phyloP scores from a whole-genome alignment of 176 grass and related monocot genomes.

The Lolium perenne region DNA sequence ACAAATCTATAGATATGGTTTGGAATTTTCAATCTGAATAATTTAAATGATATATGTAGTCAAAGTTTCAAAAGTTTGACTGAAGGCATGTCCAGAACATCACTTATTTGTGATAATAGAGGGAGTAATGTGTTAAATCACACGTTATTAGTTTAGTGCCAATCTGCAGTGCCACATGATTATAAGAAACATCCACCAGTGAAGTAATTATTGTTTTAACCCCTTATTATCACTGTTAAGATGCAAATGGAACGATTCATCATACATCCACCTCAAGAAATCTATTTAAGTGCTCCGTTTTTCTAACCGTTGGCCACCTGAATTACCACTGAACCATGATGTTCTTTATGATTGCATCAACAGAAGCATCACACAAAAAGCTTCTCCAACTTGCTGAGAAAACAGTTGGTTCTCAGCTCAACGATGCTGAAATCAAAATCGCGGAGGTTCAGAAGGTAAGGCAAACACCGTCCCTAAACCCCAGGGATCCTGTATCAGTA shows the following conservation, averaged over 20 bases:
- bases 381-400: slow-evolving; percentile 70
- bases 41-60: neutral
- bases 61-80: neutral
- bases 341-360: neutral
- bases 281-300: slow-evolving; percentile 9
- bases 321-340: slow-evolving; percentile 34
- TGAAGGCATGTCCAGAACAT: neutral
- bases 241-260: neutral
- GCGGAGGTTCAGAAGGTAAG: slow-evolving; percentile 69
- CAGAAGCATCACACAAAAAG: slow-evolving; percentile 82
- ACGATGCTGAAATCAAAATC: slow-evolving; percentile 76
- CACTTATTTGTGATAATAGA: neutral
- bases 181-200: neutral
- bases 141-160: neutral
- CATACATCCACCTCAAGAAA: neutral
- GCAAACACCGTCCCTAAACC: neutral
- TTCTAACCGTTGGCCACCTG: neutral
- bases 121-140: slow-evolving; percentile 4
- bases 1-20: neutral
- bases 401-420: slow-evolving; percentile 63
- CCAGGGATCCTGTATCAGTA: neutral
- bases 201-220: neutral
- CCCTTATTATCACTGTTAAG: slow-evolving; percentile 5
- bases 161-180: slow-evolving; percentile 25
- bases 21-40: neutral